Conservation (phyloP, 495 filamentous ascomycete genomes). For the Polyplosphaeria fusca region DNA sequence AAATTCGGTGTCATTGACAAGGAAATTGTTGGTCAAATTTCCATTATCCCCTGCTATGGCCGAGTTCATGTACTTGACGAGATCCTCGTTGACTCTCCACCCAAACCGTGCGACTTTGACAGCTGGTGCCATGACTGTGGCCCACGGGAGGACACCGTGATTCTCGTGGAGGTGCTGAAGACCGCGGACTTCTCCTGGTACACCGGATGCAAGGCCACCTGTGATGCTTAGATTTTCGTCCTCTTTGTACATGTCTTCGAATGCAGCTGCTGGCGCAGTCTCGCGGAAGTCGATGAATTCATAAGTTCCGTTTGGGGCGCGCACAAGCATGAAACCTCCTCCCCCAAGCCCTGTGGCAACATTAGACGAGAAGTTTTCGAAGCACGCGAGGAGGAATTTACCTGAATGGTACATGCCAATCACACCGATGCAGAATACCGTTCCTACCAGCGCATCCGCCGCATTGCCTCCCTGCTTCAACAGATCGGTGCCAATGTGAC, state of each 20-base stretch:
- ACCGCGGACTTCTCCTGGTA: conserved; percentile 80
- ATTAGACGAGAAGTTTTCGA: neutral
- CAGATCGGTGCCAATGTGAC: conserved; percentile 69
- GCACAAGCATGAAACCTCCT: conserved; percentile 82
- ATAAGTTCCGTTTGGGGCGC: conserved; percentile 59
- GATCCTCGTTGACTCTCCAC: conserved; percentile 66
- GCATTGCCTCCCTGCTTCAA: conserved; percentile 47
- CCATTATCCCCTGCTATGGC: conserved; percentile 28
- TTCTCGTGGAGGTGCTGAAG: conserved; percentile 70
- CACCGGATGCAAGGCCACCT: conserved; percentile 70
- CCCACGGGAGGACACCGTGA: conserved; percentile 70
- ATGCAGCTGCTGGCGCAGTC: conserved; percentile 73
- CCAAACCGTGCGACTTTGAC: conserved; percentile 72
- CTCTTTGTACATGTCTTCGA: conserved; percentile 72
- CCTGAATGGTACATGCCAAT: conserved; percentile 69
- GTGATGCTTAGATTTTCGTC: conserved; percentile 41
- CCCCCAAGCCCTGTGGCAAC: conserved; percentile 55
- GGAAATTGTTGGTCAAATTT: conserved; percentile 52
- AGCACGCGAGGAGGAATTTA: neutral
- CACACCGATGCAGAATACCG: conserved; percentile 40
- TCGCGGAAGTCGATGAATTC: conserved; percentile 85
- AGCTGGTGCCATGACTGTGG: conserved; percentile 64
- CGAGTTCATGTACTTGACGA: conserved; percentile 63
- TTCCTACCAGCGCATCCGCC: conserved; percentile 43
- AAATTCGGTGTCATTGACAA: conserved; percentile 71